Evolutionary conservation across 768 basidiomycete species (phyloP).

Genomic region (Boletus tomentosulus): DNA sequence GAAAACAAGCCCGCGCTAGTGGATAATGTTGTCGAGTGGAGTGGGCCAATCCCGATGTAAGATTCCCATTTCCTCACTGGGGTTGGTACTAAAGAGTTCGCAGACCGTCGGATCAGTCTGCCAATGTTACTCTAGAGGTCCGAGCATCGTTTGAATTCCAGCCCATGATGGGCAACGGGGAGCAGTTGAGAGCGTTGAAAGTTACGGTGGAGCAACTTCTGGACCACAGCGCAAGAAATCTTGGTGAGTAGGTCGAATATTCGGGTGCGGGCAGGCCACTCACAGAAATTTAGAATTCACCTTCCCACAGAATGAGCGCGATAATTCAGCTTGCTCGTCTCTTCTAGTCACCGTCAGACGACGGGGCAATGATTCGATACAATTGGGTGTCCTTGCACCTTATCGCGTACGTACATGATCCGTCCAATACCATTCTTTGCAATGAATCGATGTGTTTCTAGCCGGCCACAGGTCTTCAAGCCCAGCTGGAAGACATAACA

Average conservation of each 20-base stretch:
- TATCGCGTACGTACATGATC: no score
- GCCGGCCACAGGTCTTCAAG: no score
- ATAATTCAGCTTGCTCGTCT: no score
- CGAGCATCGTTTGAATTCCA: not conserved
- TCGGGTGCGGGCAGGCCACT: no score
- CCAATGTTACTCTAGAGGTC: not conserved
- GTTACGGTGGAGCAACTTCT: not conserved
- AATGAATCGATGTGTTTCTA: no score
- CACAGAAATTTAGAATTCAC: no score
- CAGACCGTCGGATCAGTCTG: not conserved
- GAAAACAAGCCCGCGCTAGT: not conserved
- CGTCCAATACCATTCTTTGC: no score
- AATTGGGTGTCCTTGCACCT: no score
- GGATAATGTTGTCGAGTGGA: not conserved
- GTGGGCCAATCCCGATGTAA: not conserved
- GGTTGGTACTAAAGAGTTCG: not conserved
- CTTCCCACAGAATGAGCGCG: no score
- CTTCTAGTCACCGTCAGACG: no score
- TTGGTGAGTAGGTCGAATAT: not conserved
- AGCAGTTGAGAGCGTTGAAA: not conserved
- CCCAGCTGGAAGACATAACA: no score
- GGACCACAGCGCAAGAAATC: not conserved
- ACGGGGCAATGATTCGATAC: no score
- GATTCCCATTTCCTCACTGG: not conserved
- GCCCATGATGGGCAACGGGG: not conserved